Base-by-base conservation (phyloP, 2,329 filamentous ascomycete genomes). In the Phymatotrichopsis omnivora region DNA sequence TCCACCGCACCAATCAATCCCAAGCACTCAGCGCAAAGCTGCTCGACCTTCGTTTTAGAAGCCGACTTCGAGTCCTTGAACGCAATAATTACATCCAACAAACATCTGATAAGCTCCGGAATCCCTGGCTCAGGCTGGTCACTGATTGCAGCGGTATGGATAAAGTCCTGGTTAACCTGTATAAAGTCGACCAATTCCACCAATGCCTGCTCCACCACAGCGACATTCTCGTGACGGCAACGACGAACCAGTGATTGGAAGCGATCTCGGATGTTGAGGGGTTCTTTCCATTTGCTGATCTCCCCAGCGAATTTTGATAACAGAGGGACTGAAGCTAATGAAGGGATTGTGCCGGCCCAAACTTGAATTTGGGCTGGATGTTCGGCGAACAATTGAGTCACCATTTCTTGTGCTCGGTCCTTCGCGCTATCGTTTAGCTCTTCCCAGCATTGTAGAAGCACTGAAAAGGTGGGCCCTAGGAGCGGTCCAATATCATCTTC, bases 1-100 rank as follows among this genome's bases (percentile, higher is more conserved):
- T 98, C 93, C 17, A 98, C 67, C 54, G 87, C 94, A 5, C 93
- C 91, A 42, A 98, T 78, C 16, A 93, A 71, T 0, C 93, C 93
- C 29, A 98, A 71, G 54, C 85, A 91, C 58, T 82, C 77, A 11
- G 85, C 82, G 51, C 84, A 85, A 2, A 93, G 68, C 14, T 75
- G 69, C 39, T 79, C 72, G 43, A 96, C 82, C 10, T 77, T 75
- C 6, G 69, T 62, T 23, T 55, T 45, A 5, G 56, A 52, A n/a
- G 47, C 48, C n/a, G 49, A 40, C 31, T 82, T 74, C 10, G 72
- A 70, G 39, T 76, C 74, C 53, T 80, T 83, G 63, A 91, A 91
- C 53, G 81, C 85, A 43, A 86, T 76, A 38, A 80, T 82, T 40
- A 84, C 87, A 64, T 96, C 87, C 7, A 99, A 73, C 8, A 98